These are phyloP conservation scores for Leptographium radiaticola DNA, from an alignment of 2,329 filamentous ascomycete species.

Conservation along the genomic window DNA sequence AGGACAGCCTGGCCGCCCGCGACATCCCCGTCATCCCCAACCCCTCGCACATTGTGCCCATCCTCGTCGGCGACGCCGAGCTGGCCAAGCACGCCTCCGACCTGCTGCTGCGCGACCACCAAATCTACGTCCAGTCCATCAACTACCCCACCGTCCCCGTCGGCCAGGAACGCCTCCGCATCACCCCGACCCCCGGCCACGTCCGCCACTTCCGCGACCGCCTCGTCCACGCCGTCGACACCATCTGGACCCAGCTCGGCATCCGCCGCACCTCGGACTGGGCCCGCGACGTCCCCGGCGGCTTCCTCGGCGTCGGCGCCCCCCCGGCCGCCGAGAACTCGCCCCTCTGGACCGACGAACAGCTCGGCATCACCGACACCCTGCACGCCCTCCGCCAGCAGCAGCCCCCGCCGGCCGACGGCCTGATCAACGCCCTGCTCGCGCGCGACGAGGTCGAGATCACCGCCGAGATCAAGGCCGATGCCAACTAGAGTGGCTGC, in stretches of 20 bases:
- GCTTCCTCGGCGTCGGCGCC: constrained; percentile 88
- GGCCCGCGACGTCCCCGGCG: constrained; percentile 60
- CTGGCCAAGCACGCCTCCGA: constrained; percentile 86
- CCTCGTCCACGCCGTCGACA: constrained; percentile 70
- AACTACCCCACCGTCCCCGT: constrained; percentile 98
- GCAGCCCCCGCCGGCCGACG: constrained; percentile 16
- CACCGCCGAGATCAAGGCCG: too few species aligned
- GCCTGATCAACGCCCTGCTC: constrained; percentile 45
- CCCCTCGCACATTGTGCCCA: constrained; percentile 88
- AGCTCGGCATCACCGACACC: constrained; percentile 64
- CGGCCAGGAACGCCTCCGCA: constrained; percentile 90
- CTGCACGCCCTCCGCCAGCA: constrained; percentile 39
- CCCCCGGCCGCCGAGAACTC: constrained; percentile 43
- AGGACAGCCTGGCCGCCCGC: constrained; percentile 61
- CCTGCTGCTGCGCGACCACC: constrained; percentile 76
- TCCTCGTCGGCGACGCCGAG: constrained; percentile 88
- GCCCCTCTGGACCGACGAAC: constrained; percentile 85
- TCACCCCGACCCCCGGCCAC: constrained; percentile 93
- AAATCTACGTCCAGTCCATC: constrained; percentile 96
- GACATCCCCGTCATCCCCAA: constrained; percentile 97
- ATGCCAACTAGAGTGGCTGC: too few species aligned
- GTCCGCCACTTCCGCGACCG: constrained; percentile 73
- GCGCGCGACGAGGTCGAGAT: constrained; percentile 33
- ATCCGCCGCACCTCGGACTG: constrained; percentile 92
- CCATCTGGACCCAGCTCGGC: constrained; percentile 75